These are phyloP conservation scores for Desmodesmus armatus DNA, from an alignment of 139 green algal genomes.

Conservation along the genomic window DNA sequence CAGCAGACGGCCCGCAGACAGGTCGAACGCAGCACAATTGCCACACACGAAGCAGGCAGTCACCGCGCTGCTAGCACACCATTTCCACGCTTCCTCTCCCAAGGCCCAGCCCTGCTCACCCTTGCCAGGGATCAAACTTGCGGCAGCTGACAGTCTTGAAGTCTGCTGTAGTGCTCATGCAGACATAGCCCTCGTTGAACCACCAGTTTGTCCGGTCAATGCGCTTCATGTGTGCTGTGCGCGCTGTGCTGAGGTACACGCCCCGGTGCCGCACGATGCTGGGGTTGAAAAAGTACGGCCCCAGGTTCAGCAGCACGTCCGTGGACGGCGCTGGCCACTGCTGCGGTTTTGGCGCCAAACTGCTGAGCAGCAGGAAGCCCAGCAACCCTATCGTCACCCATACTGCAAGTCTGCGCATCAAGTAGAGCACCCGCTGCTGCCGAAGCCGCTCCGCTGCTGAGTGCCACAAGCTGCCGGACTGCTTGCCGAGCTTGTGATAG, in stretches of 20 bases:
- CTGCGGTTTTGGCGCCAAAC: slow-evolving; percentile 11
- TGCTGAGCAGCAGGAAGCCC: slow-evolving; percentile 2
- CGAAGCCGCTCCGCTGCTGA: not conserved
- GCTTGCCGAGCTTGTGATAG: not conserved
- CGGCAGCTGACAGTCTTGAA: slow-evolving; percentile 44
- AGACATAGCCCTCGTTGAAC: slow-evolving; percentile 46
- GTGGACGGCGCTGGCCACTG: not conserved
- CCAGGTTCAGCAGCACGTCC: slow-evolving; percentile 35
- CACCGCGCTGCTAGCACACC: too few species aligned
- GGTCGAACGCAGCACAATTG: too few species aligned
- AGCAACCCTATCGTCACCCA: not conserved
- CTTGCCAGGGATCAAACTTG: slow-evolving; percentile 47
- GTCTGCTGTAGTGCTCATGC: slow-evolving; percentile 32
- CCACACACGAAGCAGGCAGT: too few species aligned
- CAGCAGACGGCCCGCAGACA: too few species aligned
- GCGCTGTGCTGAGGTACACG: slow-evolving; percentile 40
- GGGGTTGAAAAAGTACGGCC: slow-evolving; percentile 49
- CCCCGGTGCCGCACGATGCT: slow-evolving; percentile 29
- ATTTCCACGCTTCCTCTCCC: too few species aligned
- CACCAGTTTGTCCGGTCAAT: slow-evolving; percentile 42
- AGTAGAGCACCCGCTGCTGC: slow-evolving; percentile 20
- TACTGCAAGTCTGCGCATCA: not conserved
- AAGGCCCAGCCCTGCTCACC: slow-evolving; percentile 31
- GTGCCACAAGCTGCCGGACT: too few species aligned
- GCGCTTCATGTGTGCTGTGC: slow-evolving; percentile 47